phyloP scores from a whole-genome alignment of 2,329 filamentous ascomycete species.

The Monosporascus ibericus region DNA sequence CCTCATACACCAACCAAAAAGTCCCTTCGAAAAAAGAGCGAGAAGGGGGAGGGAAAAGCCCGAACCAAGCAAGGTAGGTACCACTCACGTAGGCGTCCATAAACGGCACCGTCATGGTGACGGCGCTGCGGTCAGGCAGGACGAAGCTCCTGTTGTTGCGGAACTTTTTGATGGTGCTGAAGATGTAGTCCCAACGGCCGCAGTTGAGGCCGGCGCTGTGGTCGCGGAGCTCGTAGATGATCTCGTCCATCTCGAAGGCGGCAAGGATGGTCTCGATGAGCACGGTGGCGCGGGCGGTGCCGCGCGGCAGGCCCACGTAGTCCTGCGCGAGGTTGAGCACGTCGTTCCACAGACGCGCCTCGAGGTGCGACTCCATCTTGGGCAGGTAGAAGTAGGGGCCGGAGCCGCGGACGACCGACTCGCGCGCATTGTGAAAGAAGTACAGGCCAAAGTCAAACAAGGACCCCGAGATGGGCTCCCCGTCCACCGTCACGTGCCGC shows the following conservation, averaged over 20 bases:
- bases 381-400: slow-evolving; percentile 98
- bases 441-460: slow-evolving; percentile 98
- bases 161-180: slow-evolving; percentile 99
- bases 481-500: slow-evolving; percentile 95
- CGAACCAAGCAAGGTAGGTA: background rate
- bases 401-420: slow-evolving; percentile 74
- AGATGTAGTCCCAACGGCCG: slow-evolving; percentile 99
- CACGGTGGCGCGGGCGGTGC: slow-evolving; percentile 90
- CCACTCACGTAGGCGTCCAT: slow-evolving; percentile 77
- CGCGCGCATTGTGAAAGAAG: slow-evolving; percentile 96
- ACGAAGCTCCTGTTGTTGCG: slow-evolving; percentile 90
- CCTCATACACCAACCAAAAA: background rate
- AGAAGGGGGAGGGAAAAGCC: background rate
- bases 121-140: slow-evolving; percentile 80
- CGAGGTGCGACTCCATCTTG: slow-evolving; percentile 97
- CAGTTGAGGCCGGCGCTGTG: slow-evolving; percentile 97
- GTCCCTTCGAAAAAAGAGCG: background rate
- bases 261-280: slow-evolving; percentile 97
- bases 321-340: slow-evolving; percentile 95
- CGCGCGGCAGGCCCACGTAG: slow-evolving; percentile 80
- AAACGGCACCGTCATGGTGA: slow-evolving; percentile 98
- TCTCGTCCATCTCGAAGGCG: slow-evolving; percentile 99
- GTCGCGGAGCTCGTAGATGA: slow-evolving; percentile 97
- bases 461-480: slow-evolving; percentile 84
- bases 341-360: slow-evolving; percentile 97